Evolutionary conservation across 768 basidiomycete species (phyloP), one percentile per base, ranked within the genome.

Genomic region (Lactifluus rugatus): DNA sequence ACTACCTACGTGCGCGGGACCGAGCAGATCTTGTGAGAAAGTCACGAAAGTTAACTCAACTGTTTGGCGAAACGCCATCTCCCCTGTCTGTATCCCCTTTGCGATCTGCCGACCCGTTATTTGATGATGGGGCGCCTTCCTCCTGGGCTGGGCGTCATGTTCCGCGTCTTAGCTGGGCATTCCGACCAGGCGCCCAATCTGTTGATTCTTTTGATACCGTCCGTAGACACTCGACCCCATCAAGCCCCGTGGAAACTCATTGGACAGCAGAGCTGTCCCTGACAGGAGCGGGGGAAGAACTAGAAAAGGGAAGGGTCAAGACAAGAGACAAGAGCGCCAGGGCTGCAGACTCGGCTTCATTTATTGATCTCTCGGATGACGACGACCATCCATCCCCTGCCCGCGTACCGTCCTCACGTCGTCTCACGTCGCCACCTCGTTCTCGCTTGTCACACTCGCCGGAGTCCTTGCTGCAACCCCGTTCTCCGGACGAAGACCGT

Each of bases 11-110:
- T 61, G 72, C 81, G 17, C 74, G 77, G 11, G 82, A 86, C 62
- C 87, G 89, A 31, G 79, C 84, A 0, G 87, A 87, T 50, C 81
- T 85, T 56, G 74, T 92, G 32, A 76, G 81, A 54, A 85, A 84
- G 64, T 80, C 83, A 51, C 82, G 85, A 65, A 93, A 93, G 70
- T 78, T 92, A 48, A 76, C 85, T n/a, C 83, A 84, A 61, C 72
- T 92, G n/a, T 84, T 92, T 54, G 89, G 89, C 42, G 77, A 81
- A 69, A 81, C 76, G 3, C 87, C 85, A 26, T 64, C 53, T 8
- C 52, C 45, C 19, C 21, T 48, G 19, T 52, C 60, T 2, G 60
- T 57, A 1, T 41, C 9, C 59, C 48, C 51, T 10, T 57, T 44
- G 57, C 58, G 49, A 37, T 39, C n/a, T 47, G 53, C 56, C 13